A percentile compares a stretch with the other conserved stretches of the same genome.
These are phyloP conservation scores for Athelia sp. DNA, from an alignment of 1,284 basidiomycete species.

Conservation along the genomic window DNA sequence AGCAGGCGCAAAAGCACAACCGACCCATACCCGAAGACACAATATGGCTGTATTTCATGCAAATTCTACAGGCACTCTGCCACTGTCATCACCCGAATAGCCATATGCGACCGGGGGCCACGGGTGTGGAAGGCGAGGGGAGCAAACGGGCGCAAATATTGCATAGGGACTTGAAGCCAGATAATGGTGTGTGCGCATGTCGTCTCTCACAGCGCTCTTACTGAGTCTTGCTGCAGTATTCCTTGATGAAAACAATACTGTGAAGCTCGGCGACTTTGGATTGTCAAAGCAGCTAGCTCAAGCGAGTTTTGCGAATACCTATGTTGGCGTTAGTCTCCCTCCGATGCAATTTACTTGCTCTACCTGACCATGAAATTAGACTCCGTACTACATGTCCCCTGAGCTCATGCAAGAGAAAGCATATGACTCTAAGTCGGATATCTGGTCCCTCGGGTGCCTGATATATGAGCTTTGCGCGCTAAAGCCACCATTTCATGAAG, in stretches of 20 bases:
- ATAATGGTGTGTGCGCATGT: slow-evolving; percentile 68
- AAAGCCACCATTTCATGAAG: slow-evolving; percentile 88
- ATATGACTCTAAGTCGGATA: slow-evolving; percentile 97
- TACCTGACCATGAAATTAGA: slow-evolving; percentile 41
- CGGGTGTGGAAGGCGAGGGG: slow-evolving; percentile 40
- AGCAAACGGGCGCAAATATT: slow-evolving; percentile 72
- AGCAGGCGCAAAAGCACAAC: slow-evolving; percentile 64
- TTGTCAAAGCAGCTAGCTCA: slow-evolving; percentile 88
- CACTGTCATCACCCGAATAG: slow-evolving; percentile 84
- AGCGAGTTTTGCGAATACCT: slow-evolving; percentile 89
- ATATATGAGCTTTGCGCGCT: slow-evolving; percentile 94
- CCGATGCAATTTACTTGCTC: slow-evolving; percentile 1
- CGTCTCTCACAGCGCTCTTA: slow-evolving; percentile 3
- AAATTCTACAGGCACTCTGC: slow-evolving; percentile 86
- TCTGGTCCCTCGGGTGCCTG: slow-evolving; percentile 96
- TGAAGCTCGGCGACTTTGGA: slow-evolving; percentile 97
- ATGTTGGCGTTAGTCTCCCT: slow-evolving; percentile 76
- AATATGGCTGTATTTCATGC: slow-evolving; percentile 93
- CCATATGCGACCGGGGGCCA: slow-evolving; percentile 40
- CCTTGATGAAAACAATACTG: slow-evolving; percentile 69
- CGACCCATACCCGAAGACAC: slow-evolving; percentile 84
- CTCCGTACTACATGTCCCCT: slow-evolving; percentile 98
- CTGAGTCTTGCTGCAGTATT: slow-evolving; percentile 55
- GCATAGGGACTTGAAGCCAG: slow-evolving; percentile 94
- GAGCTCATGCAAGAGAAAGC: slow-evolving; percentile 94